These are phyloP conservation scores for Ziziphus jujuba DNA, from an alignment of 306 rosid species.

Conservation along the genomic window DNA sequence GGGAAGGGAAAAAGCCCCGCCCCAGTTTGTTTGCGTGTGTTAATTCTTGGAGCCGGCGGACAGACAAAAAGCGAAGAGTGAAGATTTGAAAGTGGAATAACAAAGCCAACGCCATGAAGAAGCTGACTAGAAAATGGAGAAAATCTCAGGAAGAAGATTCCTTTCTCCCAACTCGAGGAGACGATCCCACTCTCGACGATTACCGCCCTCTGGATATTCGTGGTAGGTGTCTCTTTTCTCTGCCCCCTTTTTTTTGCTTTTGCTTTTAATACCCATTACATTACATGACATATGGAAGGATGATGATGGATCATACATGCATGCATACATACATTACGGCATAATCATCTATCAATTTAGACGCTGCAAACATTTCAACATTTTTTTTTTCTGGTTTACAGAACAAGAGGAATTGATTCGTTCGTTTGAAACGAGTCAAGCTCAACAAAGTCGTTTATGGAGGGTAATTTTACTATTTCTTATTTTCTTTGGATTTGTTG, in stretches of 20 bases:
- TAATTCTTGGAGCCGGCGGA: too few relatives aligned
- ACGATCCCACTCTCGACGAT: slow-evolving; percentile 44
- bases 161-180: slow-evolving; percentile 72
- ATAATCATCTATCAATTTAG: too few relatives aligned
- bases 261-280: too few relatives aligned
- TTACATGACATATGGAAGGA: background rate
- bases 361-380: background rate
- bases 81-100: background rate
- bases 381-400: slow-evolving; percentile 25
- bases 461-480: slow-evolving; percentile 66
- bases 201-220: slow-evolving; percentile 62
- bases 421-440: slow-evolving; percentile 56
- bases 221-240: slow-evolving; percentile 17
- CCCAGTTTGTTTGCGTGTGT: too few relatives aligned
- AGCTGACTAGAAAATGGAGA: slow-evolving; percentile 53
- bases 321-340: too few relatives aligned
- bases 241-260: background rate
- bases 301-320: too few relatives aligned
- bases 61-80: too few relatives aligned
- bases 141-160: slow-evolving; percentile 35
- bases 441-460: slow-evolving; percentile 78
- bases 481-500: background rate
- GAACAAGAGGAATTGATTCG: slow-evolving; percentile 84
- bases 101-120: slow-evolving; percentile 42
- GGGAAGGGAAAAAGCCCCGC: too few relatives aligned